phyloP scores from a whole-genome alignment of 2,329 filamentous ascomycete genomes.

The Metarhizium brunneum region DNA sequence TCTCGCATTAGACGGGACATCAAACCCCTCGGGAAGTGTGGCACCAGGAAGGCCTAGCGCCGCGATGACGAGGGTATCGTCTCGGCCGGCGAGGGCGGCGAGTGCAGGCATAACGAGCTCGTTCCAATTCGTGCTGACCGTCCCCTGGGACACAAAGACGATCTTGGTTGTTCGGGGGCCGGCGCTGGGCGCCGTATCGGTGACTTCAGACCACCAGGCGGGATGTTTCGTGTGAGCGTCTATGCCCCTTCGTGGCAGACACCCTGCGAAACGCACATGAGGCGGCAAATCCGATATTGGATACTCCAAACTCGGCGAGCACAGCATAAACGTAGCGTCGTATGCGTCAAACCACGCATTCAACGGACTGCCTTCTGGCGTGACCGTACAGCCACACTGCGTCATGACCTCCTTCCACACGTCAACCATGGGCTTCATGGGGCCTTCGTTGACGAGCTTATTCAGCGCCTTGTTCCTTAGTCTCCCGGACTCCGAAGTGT shows the following conservation, averaged over 20 bases:
- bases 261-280: constrained; percentile 3
- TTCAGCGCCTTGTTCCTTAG: constrained; percentile 15
- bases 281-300: constrained; percentile 1
- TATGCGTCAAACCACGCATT: constrained; percentile 5
- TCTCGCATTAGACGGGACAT: constrained; percentile 30
- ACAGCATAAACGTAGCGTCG: constrained; percentile 6
- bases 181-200: constrained; percentile 15
- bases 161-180: constrained; percentile 22
- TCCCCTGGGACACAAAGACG: constrained; percentile 38
- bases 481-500: constrained; percentile 18
- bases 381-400: constrained; percentile 2
- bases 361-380: constrained; percentile 1
- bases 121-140: constrained; percentile 23
- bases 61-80: constrained; percentile 27
- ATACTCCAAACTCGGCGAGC: constrained; percentile 7
- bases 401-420: constrained; percentile 1
- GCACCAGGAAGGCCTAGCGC: constrained; percentile 18
- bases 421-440: constrained; percentile 7
- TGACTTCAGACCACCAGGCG: neutral
- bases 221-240: neutral
- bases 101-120: constrained; percentile 37
- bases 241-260: constrained; percentile 1
- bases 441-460: constrained; percentile 6
- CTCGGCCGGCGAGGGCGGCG: constrained; percentile 27
- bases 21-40: constrained; percentile 12